These are phyloP conservation scores for Aspergillus uvarum DNA, from an alignment of 2,329 filamentous ascomycete genomes.

Conservation along the genomic window DNA sequence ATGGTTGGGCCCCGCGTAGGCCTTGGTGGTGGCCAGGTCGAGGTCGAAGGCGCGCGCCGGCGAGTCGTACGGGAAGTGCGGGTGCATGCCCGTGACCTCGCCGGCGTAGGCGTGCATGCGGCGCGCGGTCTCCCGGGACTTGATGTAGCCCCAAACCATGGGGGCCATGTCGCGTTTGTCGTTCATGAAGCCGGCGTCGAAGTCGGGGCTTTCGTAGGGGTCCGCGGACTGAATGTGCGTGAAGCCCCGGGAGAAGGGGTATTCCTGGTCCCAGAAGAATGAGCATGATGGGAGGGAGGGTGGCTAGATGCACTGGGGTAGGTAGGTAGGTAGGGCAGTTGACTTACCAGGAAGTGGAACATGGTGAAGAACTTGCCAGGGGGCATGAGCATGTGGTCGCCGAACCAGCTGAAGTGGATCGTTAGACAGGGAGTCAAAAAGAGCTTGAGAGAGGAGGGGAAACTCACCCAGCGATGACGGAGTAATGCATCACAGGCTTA, in stretches of 20 bases:
- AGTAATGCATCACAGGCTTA: conserved; percentile 86
- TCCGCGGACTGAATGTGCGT: conserved; percentile 71
- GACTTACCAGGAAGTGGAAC: conserved; percentile 68
- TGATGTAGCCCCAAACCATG: conserved; percentile 83
- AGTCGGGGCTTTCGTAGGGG: conserved; percentile 73
- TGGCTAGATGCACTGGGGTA: too few species aligned
- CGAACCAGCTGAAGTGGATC: conserved; percentile 36
- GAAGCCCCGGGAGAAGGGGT: conserved; percentile 71
- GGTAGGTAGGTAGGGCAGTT: not conserved
- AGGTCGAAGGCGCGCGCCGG: conserved; percentile 69
- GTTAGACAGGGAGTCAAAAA: conserved; percentile 13
- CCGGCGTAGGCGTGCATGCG: conserved; percentile 77
- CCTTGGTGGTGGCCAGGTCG: conserved; percentile 72
- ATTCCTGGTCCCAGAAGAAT: conserved; percentile 48
- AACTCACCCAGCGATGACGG: conserved; percentile 63
- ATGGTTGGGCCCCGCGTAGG: conserved; percentile 72
- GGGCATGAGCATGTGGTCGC: conserved; percentile 60
- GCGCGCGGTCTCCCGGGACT: conserved; percentile 75
- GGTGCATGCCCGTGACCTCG: conserved; percentile 67
- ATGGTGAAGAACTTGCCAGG: conserved; percentile 79
- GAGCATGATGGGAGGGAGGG: not conserved
- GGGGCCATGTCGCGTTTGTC: conserved; percentile 81
- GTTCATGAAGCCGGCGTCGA: conserved; percentile 82
- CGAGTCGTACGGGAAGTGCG: conserved; percentile 70
- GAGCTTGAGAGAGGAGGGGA: not conserved